These are phyloP conservation scores for Tanacetum coccineum DNA, from an alignment of 129 eudicot genomes.

Conservation along the genomic window DNA sequence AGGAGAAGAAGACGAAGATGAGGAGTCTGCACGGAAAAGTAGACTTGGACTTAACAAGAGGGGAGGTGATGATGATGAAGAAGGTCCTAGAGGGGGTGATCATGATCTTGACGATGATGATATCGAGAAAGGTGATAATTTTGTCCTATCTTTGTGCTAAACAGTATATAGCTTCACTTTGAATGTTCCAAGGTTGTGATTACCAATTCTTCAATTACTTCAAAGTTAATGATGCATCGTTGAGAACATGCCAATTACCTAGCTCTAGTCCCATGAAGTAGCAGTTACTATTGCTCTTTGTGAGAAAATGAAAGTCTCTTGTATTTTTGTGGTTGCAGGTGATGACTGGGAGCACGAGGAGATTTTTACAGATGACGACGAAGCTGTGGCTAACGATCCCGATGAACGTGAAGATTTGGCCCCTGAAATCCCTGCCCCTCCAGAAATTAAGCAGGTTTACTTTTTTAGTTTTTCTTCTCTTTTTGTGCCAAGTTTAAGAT, in stretches of 20 bases:
- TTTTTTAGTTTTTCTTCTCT: neutral
- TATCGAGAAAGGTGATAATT: slow-evolving; percentile 77
- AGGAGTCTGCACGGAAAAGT: slow-evolving; percentile 73
- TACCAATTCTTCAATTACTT: neutral
- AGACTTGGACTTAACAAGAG: slow-evolving; percentile 73
- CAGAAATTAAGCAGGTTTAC: slow-evolving; percentile 89
- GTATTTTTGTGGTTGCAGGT: slow-evolving; percentile 43
- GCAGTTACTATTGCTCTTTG: slow-evolving; percentile 17
- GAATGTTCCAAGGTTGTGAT: slow-evolving; percentile 1
- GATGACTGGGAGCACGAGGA: slow-evolving; percentile 99
- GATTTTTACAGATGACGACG: slow-evolving; percentile 97
- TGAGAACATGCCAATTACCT: slow-evolving; percentile 10
- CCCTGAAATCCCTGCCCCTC: slow-evolving; percentile 98
- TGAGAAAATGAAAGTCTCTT: slow-evolving; percentile 9
- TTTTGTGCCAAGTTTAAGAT: neutral
- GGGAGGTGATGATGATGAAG: slow-evolving; percentile 92
- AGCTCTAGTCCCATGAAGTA: neutral
- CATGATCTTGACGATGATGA: slow-evolving; percentile 88
- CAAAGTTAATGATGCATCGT: slow-evolving; percentile 3
- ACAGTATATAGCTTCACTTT: slow-evolving; percentile 15
- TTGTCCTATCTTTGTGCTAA: slow-evolving; percentile 1
- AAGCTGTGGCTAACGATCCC: slow-evolving; percentile 76
- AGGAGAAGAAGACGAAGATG: slow-evolving; percentile 95
- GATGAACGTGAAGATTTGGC: slow-evolving; percentile 98
- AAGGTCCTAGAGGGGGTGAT: slow-evolving; percentile 94